phyloP scores from a whole-genome alignment of 176 grass and related monocot genomes.

The Oryza rufipogon region DNA sequence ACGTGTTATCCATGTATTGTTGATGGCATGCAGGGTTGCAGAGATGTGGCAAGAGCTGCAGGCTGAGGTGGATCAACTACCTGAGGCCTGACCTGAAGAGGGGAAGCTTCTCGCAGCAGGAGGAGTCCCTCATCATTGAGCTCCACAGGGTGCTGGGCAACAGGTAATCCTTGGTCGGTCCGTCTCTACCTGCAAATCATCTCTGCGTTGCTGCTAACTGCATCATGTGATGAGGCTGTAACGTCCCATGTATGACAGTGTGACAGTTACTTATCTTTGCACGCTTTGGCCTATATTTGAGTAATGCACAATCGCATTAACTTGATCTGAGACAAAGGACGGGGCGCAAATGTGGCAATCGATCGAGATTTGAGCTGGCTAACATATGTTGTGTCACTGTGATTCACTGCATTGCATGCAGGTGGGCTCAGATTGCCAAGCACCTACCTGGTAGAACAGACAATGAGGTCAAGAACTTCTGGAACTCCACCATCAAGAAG shows the following conservation, averaged over 20 bases:
- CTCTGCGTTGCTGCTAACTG: not conserved
- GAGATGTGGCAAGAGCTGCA: conserved; percentile 99
- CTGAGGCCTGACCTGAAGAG: conserved; percentile 97
- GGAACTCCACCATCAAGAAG: conserved; percentile 99
- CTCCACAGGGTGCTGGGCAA: conserved; percentile 97
- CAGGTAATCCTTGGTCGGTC: conserved; percentile 49
- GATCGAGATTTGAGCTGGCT: not conserved
- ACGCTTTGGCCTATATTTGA: conserved; percentile 31
- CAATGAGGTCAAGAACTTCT: conserved; percentile 99
- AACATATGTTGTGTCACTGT: not conserved
- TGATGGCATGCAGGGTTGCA: conserved; percentile 59
- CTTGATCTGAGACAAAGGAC: conserved; percentile 30
- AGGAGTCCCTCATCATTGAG: conserved; percentile 94
- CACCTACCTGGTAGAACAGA: conserved; percentile 96
- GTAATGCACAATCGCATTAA: conserved; percentile 30
- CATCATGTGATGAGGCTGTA: conserved; percentile 26
- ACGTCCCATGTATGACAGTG: conserved; percentile 1
- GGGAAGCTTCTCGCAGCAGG: conserved; percentile 94
- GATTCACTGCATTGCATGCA: conserved; percentile 38
- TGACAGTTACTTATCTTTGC: not conserved
- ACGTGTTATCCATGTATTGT: not conserved
- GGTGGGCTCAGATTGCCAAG: conserved; percentile 98
- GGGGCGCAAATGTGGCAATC: conserved; percentile 18
- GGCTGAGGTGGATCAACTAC: conserved; percentile 99
- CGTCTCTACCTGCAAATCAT: not conserved